Base-by-base conservation (phyloP, 2,329 filamentous ascomycete species). In the Ophiostoma fasciatum region DNA sequence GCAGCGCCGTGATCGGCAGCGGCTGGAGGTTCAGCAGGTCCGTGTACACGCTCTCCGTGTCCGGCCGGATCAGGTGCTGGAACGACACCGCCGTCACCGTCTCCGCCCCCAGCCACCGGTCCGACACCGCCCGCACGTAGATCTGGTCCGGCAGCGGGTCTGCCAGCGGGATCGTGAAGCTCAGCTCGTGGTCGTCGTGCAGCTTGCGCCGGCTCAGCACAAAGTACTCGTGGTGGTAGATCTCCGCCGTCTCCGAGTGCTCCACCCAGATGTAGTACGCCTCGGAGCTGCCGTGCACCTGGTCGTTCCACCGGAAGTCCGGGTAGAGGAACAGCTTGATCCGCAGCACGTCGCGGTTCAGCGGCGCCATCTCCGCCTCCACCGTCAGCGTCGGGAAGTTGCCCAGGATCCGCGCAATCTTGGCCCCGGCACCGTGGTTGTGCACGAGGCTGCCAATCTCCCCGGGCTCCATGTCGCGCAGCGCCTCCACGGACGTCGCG, bases 221-320 rank as follows among this genome's bases (percentile, higher is more conserved):
- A 59, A 98, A 96, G 57, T 80, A 94, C 54, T 98, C 90, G 45
- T 96, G 83, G 49, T 98, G 90, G 49, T 94, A 96, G 28, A 98
- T 96, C 56, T 96, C 87, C 0, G 84, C 87, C 0, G 87, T 94
- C 49, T 96, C 90, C 0, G 88, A 94, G 53, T 96, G 94, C 56
- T 98, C 90, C 4, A 98, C 88, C 92, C 90, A 98, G 39, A 98
- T 80, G 71, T 92, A 98, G 60, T 92, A 98, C 4, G 88, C 88
- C 51, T 98, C 90, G 0, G 88, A 94, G 3, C 78, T 84, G 14
- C 92, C 92, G 51, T 98, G 87, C 40, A 94, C 73, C 31, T 82
- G 77, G 46, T 96, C 88, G 48, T 94, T 93, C 90, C 90, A 98
- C 26, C 66, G 67, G 52, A 98, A 98, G 35, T 96, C 87, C 0